Evolutionary conservation across 129 eudicot species (phyloP), one percentile per base, ranked within the genome.

Genomic region (Deinandra increscens): DNA sequence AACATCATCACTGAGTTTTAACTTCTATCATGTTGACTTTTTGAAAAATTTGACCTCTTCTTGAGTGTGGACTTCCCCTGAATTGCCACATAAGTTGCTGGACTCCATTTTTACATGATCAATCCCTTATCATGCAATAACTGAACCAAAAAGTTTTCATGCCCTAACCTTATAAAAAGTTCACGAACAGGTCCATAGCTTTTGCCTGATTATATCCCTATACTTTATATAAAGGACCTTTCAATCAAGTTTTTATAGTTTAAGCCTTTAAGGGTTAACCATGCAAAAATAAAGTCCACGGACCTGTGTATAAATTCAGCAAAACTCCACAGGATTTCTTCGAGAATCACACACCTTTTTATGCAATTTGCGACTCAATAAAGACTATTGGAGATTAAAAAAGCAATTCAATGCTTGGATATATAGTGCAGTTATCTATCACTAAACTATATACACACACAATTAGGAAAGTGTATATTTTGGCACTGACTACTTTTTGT

Each of bases 341-440:
- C 0, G 17, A 55, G 0, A 55, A 55, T 23, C 11, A 7, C 17
- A 3, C 61, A 4, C 59, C 71, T 29, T 66, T 11, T 7, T 66
- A 66, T 66, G 44, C 26, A 46, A 66, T 45, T 66, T 44, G 4
- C 71, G 9, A n/a, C 23, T 29, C 29, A 7, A 59, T 59, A 59
- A 14, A 7, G n/a, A 14, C 1, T 36, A 36, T 60, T 15, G 45
- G 44, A 36, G 44, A 15, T 36, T 34, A 7, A 8, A 20, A 20
- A 18, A n/a, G n/a, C 15, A n/a, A 33, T 36, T 8, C 18, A 0
- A 3, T 2, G 23, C 45, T 60, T 44, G 3, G 19, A 12, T 58
- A 8, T 17, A 60, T 15, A 6, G 42, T 7, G 61, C 61, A 23
- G 23, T 26, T 58, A 29, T 37, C 9, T 4, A n/a, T 56, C 7